phyloP scores from a whole-genome alignment of 441 rosid genomes.

The Francoa sonchifolia region DNA sequence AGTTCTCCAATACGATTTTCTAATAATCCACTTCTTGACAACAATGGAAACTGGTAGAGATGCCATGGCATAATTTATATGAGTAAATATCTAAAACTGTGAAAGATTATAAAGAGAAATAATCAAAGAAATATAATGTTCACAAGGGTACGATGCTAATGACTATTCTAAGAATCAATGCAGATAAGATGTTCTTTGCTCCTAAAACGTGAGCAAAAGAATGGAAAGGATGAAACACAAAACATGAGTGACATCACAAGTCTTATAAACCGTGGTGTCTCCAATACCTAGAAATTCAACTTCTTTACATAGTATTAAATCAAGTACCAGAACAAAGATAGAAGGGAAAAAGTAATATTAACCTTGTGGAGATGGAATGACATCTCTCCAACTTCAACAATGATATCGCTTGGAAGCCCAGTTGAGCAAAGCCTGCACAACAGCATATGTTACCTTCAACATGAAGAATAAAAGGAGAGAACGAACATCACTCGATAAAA shows the following conservation, averaged over 20 bases:
- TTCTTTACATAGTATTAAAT: not conserved
- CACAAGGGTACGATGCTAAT: too few relatives aligned
- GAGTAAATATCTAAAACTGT: not conserved
- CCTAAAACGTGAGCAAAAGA: too few relatives aligned
- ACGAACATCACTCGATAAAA: not conserved
- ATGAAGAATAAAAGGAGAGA: not conserved
- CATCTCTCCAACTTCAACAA: slow-evolving; percentile 54
- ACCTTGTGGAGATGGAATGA: slow-evolving; percentile 85
- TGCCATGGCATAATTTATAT: slow-evolving; percentile 1
- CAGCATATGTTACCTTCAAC: not conserved
- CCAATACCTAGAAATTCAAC: not conserved
- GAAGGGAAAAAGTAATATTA: slow-evolving; percentile 5
- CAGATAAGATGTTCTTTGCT: too few relatives aligned
- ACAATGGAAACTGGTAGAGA: slow-evolving; percentile 62
- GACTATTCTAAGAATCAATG: too few relatives aligned
- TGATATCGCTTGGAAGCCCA: slow-evolving; percentile 75
- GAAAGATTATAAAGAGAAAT: not conserved
- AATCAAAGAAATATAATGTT: too few relatives aligned
- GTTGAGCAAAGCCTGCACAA: slow-evolving; percentile 62
- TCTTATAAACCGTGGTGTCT: not conserved
- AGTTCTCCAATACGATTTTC: slow-evolving; percentile 36
- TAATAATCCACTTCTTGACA: slow-evolving; percentile 64
- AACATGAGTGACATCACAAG: not conserved
- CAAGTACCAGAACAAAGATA: not conserved
- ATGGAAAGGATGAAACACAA: not conserved